Base-by-base conservation (phyloP, 352 stramenopile genomes). In the Blastocystis sp. region DNA sequence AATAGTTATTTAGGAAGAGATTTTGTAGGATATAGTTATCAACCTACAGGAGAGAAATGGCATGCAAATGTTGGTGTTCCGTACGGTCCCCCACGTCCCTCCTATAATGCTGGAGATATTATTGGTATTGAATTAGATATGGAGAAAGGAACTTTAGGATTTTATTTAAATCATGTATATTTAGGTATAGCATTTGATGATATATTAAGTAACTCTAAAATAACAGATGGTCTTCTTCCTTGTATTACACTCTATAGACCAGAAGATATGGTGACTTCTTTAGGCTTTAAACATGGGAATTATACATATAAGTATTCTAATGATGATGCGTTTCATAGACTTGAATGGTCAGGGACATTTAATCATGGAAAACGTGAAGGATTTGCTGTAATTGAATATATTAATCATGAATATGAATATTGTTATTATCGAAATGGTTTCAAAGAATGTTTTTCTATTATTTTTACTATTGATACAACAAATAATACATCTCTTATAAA, bases 21-120 rank as follows among this genome's bases (percentile, higher is more conserved):
- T 21, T 62, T 62, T 33, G 54, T 42, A 5, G 52, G 52, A 19
- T 62, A 42, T 39, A 34, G 39, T 13, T 62, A 54, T 19, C 52
- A 62, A 19, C 52, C 52, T 0, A 62, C 52, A 2, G 52, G 52
- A 36, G 52, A 62, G 16, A 62, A 62, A 31, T 62, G 52, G 52
- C 28, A 37, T 19, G 37, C 52, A n/a, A 62, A 62, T 27, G 28
- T 62, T 11, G 52, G 52, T 1, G 27, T 6, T 33, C 36, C 25
- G 9, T 62, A 62, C 30, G 52, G 52, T 13, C 52, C 52, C 9
- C 25, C 32, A n/a, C 52, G 52, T 6, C 52, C 52, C 7, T 54
- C 52, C 2, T 62, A 43, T 19, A 21, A 24, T 21, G 25, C 48
- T 25, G 32, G 35, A 5, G 52, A 62, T 27, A 11, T 31, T 24